Conservation (phyloP, 1,284 basidiomycete species). For the Cryptococcus neoformans region DNA sequence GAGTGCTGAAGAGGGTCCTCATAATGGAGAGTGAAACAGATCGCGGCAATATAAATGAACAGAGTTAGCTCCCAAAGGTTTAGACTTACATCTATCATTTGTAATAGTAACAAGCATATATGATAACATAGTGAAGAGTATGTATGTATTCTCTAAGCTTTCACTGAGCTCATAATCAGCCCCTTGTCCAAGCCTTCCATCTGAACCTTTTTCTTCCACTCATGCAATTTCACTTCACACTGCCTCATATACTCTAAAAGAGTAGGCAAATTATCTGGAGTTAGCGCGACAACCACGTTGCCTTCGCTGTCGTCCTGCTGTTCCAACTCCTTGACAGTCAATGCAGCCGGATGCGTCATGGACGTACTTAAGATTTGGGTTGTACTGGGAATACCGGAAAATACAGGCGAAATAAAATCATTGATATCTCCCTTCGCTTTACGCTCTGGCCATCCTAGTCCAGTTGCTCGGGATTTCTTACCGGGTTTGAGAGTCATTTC, state of each 20-base stretch:
- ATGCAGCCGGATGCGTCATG: not conserved
- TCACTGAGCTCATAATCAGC: no score
- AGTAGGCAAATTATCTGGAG: constrained; percentile 42
- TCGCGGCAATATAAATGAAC: constrained; percentile 4
- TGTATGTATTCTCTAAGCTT: no score
- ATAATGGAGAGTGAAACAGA: constrained; percentile 47
- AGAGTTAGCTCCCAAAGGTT: not conserved
- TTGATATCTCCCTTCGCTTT: not conserved
- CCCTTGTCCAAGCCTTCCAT: not conserved
- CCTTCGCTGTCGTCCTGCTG: constrained; percentile 1
- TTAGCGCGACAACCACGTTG: constrained; percentile 31
- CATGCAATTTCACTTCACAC: constrained; percentile 37
- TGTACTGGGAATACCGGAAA: not conserved
- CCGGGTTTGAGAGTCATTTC: constrained; percentile 14
- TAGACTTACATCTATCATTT: no score
- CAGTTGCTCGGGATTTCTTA: constrained; percentile 18
- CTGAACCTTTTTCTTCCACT: constrained; percentile 30
- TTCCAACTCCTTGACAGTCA: not conserved
- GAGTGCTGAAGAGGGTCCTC: constrained; percentile 69
- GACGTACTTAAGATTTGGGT: not conserved
- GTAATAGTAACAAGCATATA: no score
- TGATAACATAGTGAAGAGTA: no score
- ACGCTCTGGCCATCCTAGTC: constrained; percentile 13
- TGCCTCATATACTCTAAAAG: constrained; percentile 39
- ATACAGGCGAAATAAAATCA: constrained; percentile 1